Evolutionary conservation across 768 basidiomycete genomes (phyloP).

Genomic region (Lyophyllum semitale): DNA sequence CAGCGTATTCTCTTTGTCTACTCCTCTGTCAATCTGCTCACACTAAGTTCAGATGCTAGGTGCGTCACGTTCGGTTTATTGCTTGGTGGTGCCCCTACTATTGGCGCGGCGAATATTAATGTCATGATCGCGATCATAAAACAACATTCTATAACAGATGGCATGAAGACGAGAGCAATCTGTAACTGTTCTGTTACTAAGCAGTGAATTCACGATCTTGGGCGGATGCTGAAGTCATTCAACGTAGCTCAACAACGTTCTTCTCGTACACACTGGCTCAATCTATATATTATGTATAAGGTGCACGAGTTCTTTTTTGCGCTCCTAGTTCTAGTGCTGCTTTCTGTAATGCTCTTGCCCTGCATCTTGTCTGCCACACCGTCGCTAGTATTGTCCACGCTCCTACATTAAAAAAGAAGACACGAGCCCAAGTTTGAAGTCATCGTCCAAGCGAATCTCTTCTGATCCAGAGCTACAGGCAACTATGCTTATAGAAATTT

Average conservation of each 20-base stretch:
- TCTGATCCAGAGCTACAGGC: not conserved
- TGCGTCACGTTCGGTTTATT: conserved; percentile 3
- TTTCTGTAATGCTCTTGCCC: not conserved
- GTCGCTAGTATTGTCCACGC: not conserved
- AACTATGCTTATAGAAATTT: not conserved
- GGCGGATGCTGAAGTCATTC: too few relatives aligned
- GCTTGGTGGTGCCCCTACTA: too few relatives aligned
- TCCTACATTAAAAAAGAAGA: not conserved
- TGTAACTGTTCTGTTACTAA: too few relatives aligned
- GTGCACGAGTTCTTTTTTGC: not conserved
- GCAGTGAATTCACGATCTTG: too few relatives aligned
- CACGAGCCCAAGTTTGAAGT: not conserved
- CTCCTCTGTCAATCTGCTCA: conserved; percentile 15
- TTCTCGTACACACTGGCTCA: too few relatives aligned
- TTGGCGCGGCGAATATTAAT: not conserved
- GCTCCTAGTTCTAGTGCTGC: not conserved
- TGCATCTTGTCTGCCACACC: not conserved
- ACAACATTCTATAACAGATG: not conserved
- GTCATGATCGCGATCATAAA: conserved; percentile 1
- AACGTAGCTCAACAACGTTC: too few relatives aligned
- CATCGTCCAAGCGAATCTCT: not conserved
- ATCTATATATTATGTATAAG: too few relatives aligned
- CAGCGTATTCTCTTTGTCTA: conserved; percentile 1
- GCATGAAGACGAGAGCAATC: too few relatives aligned
- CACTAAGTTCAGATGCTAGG: conserved; percentile 11